Conservation (phyloP, 441 rosid species). For the Oxalis stricta region DNA sequence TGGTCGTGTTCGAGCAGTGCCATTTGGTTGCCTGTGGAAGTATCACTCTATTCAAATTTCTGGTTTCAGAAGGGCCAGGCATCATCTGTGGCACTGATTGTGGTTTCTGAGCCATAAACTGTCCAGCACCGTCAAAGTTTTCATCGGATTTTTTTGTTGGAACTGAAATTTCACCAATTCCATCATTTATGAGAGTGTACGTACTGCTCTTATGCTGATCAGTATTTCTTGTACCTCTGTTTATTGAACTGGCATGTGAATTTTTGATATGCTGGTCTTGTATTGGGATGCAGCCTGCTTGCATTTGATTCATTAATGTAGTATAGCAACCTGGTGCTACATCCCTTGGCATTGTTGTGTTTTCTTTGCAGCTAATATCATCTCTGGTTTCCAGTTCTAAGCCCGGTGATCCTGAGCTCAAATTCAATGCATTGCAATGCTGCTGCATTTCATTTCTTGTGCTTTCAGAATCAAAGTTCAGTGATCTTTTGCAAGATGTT, state of each 20-base stretch:
- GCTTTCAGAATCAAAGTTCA: conserved; percentile 46
- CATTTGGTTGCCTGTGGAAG: no score
- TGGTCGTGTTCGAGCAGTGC: no score
- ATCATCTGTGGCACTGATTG: conserved; percentile 18
- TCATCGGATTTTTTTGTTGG: conserved; percentile 15
- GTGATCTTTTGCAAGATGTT: conserved; percentile 45
- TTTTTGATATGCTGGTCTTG: conserved; percentile 19
- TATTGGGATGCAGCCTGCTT: conserved; percentile 11
- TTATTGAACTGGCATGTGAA: conserved; percentile 17
- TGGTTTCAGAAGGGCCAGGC: conserved; percentile 21
- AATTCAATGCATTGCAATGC: conserved; percentile 5
- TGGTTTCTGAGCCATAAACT: conserved; percentile 15
- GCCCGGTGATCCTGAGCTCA: conserved; percentile 15
- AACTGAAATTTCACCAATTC: conserved; percentile 17
- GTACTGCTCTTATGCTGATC: conserved; percentile 19
- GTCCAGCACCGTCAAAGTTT: conserved; percentile 20
- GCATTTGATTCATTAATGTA: conserved; percentile 17
- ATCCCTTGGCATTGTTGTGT: conserved; percentile 19
- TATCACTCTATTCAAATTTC: conserved; percentile 39
- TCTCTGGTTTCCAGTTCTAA: conserved; percentile 14
- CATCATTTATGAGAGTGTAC: conserved; percentile 17
- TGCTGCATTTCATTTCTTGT: conserved; percentile 12
- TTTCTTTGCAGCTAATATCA: conserved; percentile 7
- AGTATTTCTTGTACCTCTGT: conserved; percentile 12
- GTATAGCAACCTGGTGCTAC: conserved; percentile 11